phyloP scores from a whole-genome alignment of 192 early-diverging fungal species.

The Spizellomyces punctatus region DNA sequence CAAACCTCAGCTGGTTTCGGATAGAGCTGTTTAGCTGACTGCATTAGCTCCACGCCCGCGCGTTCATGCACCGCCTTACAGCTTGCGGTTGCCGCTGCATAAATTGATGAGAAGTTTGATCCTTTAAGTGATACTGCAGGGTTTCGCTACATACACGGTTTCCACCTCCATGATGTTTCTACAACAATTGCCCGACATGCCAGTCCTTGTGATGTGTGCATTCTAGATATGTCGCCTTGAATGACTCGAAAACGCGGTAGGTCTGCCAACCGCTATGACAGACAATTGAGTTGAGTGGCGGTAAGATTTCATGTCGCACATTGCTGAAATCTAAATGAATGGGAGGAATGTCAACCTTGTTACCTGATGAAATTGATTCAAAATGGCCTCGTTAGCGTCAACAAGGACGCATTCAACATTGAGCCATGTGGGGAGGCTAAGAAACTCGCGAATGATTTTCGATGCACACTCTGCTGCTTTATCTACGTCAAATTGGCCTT shows the following conservation, averaged over 20 bases:
- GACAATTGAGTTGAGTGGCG: neutral
- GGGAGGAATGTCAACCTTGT: neutral
- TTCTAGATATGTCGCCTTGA: conserved; percentile 3
- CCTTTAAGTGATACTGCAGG: neutral
- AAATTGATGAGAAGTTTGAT: neutral
- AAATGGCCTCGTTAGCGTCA: neutral
- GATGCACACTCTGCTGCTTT: conserved; percentile 4
- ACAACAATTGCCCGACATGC: neutral
- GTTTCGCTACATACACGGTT: conserved; percentile 14
- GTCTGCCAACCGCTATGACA: neutral
- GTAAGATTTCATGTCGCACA: neutral
- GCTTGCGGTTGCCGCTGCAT: conserved; percentile 19
- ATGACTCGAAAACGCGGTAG: neutral
- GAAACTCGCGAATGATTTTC: neutral
- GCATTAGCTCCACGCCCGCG: neutral
- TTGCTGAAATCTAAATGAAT: neutral
- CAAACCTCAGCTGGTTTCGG: conserved; percentile 6
- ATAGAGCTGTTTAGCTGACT: neutral
- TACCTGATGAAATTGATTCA: conserved; percentile 10
- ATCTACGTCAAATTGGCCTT: conserved; percentile 14
- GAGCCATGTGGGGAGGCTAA: neutral
- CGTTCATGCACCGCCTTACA: conserved; percentile 15
- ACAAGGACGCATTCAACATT: neutral
- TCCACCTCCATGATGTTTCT: conserved; percentile 33
- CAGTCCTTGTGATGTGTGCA: neutral